Evolutionary conservation across 192 early-diverging fungal species (phyloP).

Genomic region (Radiomyces spectabilis): DNA sequence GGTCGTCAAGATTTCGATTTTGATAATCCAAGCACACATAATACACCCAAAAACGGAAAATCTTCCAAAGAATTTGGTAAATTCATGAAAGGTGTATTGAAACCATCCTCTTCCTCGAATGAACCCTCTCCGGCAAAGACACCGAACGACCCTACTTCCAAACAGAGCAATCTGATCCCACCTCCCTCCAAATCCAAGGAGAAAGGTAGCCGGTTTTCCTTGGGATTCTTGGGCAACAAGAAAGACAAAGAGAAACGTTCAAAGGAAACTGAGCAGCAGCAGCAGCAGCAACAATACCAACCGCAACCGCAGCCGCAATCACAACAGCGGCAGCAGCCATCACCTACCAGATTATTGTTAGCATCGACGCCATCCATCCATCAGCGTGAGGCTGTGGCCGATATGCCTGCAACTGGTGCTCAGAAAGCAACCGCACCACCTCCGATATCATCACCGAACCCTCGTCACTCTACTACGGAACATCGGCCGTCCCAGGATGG

Average conservation of each 20-base stretch:
- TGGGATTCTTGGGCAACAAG: constrained; percentile 15
- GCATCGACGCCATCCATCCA: neutral
- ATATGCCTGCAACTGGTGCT: no score
- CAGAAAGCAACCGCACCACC: neutral
- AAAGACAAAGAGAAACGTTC: constrained; percentile 6
- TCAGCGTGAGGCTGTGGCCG: no score
- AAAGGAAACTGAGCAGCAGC: neutral
- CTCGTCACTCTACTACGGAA: no score
- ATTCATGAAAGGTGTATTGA: constrained; percentile 4
- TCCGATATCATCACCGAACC: no score
- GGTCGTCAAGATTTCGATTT: no score
- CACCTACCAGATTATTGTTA: neutral
- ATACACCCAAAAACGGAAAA: neutral
- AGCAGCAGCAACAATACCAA: neutral
- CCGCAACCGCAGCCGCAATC: neutral
- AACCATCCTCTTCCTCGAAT: no score
- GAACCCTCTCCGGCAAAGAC: neutral
- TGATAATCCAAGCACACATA: neutral
- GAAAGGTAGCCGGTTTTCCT: constrained; percentile 3
- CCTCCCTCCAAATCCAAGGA: no score
- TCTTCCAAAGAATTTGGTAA: constrained; percentile 3
- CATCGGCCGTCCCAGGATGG: neutral
- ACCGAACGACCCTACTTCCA: neutral
- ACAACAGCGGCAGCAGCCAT: neutral
- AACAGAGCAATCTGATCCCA: neutral